A percentile compares a stretch with the other conserved stretches of the same genome.
Evolutionary conservation across 768 basidiomycete species (phyloP).

Genomic region (Collybiopsis confluens): DNA sequence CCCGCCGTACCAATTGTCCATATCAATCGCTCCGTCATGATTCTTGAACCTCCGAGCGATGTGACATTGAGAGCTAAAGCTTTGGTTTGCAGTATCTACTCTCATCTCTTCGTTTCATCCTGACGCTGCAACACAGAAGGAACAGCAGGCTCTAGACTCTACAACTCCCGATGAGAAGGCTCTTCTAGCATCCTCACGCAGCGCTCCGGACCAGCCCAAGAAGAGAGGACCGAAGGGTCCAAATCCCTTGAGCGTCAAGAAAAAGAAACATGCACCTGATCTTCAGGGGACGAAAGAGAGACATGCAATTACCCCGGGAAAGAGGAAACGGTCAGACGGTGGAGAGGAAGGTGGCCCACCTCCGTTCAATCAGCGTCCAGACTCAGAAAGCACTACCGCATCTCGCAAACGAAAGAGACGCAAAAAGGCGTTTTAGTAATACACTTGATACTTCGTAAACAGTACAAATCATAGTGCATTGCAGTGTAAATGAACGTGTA

Average conservation of each 20-base stretch:
- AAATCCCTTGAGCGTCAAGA: slow-evolving; percentile 91
- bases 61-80: slow-evolving; percentile 69
- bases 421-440: not conserved
- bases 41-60: slow-evolving; percentile 87
- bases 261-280: slow-evolving; percentile 47
- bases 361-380: too few species aligned
- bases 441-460: too few species aligned
- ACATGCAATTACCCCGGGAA: not conserved
- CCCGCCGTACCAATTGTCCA: slow-evolving; percentile 90
- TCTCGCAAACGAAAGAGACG: not conserved
- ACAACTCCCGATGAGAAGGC: slow-evolving; percentile 40
- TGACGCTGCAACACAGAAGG: slow-evolving; percentile 40
- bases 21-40: slow-evolving; percentile 87
- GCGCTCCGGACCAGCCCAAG: slow-evolving; percentile 33
- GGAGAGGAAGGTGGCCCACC: not conserved
- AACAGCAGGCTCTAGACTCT: slow-evolving; percentile 56
- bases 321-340: not conserved
- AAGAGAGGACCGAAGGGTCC: slow-evolving; percentile 79
- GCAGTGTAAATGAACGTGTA: too few species aligned
- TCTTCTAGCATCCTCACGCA: slow-evolving; percentile 30
- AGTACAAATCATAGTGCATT: too few species aligned
- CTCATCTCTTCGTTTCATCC: not conserved
- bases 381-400: too few species aligned
- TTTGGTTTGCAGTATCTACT: slow-evolving; percentile 33
- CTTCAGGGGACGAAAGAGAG: slow-evolving; percentile 10